phyloP scores from a whole-genome alignment of 164 flowering plant genomes.

The Chimonanthus salicifolius region DNA sequence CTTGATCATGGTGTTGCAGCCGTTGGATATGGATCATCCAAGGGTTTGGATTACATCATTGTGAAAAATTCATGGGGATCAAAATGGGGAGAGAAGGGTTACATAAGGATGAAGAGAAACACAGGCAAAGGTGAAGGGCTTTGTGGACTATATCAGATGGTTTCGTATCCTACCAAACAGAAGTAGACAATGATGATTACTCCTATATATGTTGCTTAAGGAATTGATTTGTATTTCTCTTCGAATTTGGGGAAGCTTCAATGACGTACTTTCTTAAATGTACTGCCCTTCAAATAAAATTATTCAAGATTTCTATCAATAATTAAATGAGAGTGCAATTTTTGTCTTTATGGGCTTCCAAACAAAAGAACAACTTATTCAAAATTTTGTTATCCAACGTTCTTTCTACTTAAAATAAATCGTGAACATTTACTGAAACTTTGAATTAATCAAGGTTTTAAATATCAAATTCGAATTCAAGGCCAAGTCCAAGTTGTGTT shows the following conservation, averaged over 20 bases:
- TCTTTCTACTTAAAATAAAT: too few species aligned
- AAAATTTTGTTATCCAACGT: too few species aligned
- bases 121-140: constrained; percentile 55
- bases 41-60: constrained; percentile 58
- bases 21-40: constrained; percentile 69
- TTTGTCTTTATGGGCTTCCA: not conserved
- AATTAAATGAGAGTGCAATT: not conserved
- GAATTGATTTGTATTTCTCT: not conserved
- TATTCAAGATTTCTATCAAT: not conserved
- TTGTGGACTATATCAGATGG: constrained; percentile 78
- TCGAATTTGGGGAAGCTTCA: not conserved
- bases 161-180: constrained; percentile 70
- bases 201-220: not conserved
- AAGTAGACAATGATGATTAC: constrained; percentile 8
- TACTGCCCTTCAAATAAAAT: not conserved
- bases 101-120: constrained; percentile 75
- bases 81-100: constrained; percentile 86
- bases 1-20: constrained; percentile 83
- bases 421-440: too few species aligned
- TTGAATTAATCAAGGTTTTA: too few species aligned
- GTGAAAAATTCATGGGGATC: constrained; percentile 89
- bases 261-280: not conserved
- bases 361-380: too few species aligned
- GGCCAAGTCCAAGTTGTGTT: too few species aligned
- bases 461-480: too few species aligned